Percentiles rank a stretch among this genome's conserved stretches.
Evolutionary conservation across 352 stramenopile genomes (phyloP).

Genomic region (Globisporangium sylvaticum): DNA sequence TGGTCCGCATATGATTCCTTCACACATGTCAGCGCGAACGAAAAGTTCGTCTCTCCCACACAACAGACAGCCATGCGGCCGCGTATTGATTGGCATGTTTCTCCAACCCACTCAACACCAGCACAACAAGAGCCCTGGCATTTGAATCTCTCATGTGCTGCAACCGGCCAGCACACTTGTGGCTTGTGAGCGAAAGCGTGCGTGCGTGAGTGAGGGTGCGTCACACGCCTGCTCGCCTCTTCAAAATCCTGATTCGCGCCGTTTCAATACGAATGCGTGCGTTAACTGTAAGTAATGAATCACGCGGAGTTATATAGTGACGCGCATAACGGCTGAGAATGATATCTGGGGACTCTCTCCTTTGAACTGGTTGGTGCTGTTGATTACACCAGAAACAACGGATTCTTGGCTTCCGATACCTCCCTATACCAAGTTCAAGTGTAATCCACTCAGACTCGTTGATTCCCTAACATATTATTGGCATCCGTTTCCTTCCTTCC

Average conservation of each 20-base stretch:
- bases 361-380: neutral
- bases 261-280: neutral
- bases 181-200: neutral
- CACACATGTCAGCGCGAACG: neutral
- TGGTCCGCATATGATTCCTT: neutral
- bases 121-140: neutral
- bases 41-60: neutral
- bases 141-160: neutral
- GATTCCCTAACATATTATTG: neutral
- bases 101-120: neutral
- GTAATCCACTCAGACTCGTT: neutral
- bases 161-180: neutral
- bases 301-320: neutral
- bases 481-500: neutral
- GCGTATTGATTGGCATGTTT: neutral
- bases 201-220: neutral
- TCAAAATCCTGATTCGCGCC: neutral
- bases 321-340: neutral
- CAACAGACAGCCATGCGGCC: neutral
- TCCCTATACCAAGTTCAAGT: conserved; percentile 8
- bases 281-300: no score
- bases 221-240: neutral
- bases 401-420: neutral
- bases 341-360: no score
- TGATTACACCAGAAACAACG: neutral